phyloP scores from a whole-genome alignment of 768 basidiomycete genomes.

The Trichaptum fuscoviolaceum region DNA sequence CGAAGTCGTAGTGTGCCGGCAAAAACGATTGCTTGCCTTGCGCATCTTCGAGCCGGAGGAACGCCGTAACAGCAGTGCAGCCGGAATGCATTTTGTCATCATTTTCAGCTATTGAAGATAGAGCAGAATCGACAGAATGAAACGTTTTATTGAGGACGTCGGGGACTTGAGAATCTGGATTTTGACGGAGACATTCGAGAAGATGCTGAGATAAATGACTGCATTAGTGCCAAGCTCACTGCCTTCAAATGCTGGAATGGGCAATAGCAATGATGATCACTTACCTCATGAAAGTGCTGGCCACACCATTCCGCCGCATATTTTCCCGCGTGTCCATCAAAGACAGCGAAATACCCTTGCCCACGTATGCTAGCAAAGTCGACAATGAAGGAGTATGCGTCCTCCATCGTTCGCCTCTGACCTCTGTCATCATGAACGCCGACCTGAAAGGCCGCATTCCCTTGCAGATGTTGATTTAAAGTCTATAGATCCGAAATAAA shows the following conservation, averaged over 20 bases:
- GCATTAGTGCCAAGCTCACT: not conserved
- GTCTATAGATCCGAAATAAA: constrained; percentile 35
- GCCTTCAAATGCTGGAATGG: too few species aligned
- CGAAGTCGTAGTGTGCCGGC: constrained; percentile 15
- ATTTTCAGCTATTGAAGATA: constrained; percentile 81
- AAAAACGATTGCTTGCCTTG: constrained; percentile 70
- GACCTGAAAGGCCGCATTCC: constrained; percentile 61
- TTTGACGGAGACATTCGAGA: constrained; percentile 60
- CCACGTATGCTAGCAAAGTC: constrained; percentile 89
- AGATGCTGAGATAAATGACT: constrained; percentile 41
- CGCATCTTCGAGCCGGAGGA: constrained; percentile 85
- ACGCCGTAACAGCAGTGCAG: constrained; percentile 94
- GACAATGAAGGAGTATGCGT: constrained; percentile 92
- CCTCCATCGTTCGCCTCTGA: constrained; percentile 91
- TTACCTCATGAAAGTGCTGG: constrained; percentile 86
- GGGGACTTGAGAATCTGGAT: constrained; percentile 59
- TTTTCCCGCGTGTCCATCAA: constrained; percentile 98
- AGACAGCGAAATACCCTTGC: constrained; percentile 97
- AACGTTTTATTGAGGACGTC: constrained; percentile 92
- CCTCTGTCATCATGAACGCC: constrained; percentile 87
- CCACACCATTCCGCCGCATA: constrained; percentile 99
- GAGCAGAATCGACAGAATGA: constrained; percentile 80
- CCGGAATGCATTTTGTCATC: constrained; percentile 94
- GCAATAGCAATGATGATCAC: constrained; percentile 12
- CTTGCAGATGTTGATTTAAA: constrained; percentile 69